phyloP scores from a whole-genome alignment of 176 grass and related monocot genomes.

The Lolium perenne region DNA sequence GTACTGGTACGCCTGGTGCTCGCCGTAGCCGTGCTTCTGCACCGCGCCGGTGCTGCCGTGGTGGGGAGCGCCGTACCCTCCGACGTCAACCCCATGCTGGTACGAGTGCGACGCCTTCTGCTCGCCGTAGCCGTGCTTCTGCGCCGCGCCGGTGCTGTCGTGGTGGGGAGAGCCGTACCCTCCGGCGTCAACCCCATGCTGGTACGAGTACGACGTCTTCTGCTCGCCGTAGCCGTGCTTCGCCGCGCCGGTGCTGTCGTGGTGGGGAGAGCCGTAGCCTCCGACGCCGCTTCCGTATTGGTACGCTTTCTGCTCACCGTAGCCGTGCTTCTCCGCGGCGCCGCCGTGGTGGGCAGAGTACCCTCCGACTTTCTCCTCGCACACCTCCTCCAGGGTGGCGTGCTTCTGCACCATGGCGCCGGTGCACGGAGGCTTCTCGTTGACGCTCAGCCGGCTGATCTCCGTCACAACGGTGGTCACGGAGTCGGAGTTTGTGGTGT shows the following conservation, averaged over 20 bases:
- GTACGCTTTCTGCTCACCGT: constrained; percentile 1
- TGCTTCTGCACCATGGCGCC: constrained; percentile 21
- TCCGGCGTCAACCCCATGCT: background rate
- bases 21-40: background rate
- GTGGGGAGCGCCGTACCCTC: background rate
- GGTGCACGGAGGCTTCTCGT: constrained; percentile 6
- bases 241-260: background rate
- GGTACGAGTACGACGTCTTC: background rate
- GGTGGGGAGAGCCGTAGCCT: background rate
- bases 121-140: background rate
- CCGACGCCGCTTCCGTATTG: constrained; percentile 1
- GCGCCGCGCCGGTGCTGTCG: background rate
- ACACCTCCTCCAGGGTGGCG: constrained; percentile 4
- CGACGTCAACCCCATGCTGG: background rate
- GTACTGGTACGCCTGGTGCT: constrained; percentile 21
- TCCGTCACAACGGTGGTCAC: constrained; percentile 49
- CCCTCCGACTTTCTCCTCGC: background rate
- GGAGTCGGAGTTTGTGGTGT: constrained; percentile 29
- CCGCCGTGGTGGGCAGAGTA: background rate
- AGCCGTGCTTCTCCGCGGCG: background rate
- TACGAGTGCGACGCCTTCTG: background rate
- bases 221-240: constrained; percentile 18
- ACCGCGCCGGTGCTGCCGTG: background rate
- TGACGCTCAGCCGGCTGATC: constrained; percentile 42
- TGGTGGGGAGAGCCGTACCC: background rate